Evolutionary conservation across 352 stramenopile species (phyloP), one percentile per base, ranked within the genome.

Genomic region (Globisporangium iwayamae): DNA sequence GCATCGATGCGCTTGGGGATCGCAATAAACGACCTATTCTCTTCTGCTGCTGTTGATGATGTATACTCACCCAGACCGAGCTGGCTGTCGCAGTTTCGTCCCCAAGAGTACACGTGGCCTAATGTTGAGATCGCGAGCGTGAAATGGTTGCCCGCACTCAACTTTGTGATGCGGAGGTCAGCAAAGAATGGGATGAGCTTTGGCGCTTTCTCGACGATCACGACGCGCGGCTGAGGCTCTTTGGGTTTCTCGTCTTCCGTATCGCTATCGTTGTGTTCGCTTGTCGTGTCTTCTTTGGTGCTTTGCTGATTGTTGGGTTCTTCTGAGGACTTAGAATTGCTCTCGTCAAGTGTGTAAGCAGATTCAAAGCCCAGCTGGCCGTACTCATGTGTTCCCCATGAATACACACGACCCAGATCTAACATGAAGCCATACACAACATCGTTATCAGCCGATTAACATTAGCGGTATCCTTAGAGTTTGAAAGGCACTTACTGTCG

Each of bases 141-240:
- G 58, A 91, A 94, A 62, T 91, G 83, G 56, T 87, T 88, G 6
- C 85, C 85, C 25, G 74, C 69, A 9, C 76, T 74, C 8, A 94
- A 34, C 30, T 83, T 83, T 1, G 72, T 56, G 14, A 91, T 56
- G 1, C 18, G 20, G 18, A 74, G 50, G 10, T 50, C 51, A 34
- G 18, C 11, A 11, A 85, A 64, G 1, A n/a, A 38, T n/a, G 60
- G n/a, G 2, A 85, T 57, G 1, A 62, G 52, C 30, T 51, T 71
- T 13, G 71, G 73, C 0, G 20, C 32, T 41, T 39, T 73, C 51
- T 74, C 60, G 2, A 80, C 65, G n/a, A 75, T 39, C 25, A 77
- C 60, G 1, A 45, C 14, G 28, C 63, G 64, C 16, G 51, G 36
- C 10, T 20, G 14, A 47, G 38, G 14, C 2, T 48, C 32, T 25